Conservation (phyloP, 768 basidiomycete genomes). For the Leccinum fibrillosum region DNA sequence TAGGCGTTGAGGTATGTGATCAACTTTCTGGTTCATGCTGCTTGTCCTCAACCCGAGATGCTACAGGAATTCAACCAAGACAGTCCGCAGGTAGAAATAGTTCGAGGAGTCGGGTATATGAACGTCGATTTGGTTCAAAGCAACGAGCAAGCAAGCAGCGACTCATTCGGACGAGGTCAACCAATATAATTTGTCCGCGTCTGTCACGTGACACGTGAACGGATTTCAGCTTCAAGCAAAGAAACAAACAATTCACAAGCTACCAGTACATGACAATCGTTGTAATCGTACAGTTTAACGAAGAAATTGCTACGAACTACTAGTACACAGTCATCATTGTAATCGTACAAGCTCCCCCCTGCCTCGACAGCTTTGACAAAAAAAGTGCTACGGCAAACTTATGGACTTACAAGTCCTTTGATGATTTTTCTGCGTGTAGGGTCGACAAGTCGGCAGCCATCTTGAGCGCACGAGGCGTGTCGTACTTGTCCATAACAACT, state of each 20-base stretch:
- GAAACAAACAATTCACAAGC: no score
- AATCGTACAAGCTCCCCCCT: constrained; percentile 1
- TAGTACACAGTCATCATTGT: neutral
- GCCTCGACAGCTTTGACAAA: neutral
- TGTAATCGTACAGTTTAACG: neutral
- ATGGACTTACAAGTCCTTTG: constrained; percentile 13
- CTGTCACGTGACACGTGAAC: constrained; percentile 31
- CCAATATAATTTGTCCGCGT: constrained; percentile 15
- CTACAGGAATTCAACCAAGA: neutral
- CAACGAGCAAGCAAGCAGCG: neutral
- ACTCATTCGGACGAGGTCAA: constrained; percentile 2
- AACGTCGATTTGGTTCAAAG: neutral
- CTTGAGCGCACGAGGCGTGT: constrained; percentile 66
- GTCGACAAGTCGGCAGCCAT: constrained; percentile 42
- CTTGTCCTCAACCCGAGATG: neutral
- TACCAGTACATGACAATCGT: no score
- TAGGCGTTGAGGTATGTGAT: constrained; percentile 36
- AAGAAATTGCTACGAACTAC: neutral
- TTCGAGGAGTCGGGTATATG: neutral
- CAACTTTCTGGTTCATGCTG: constrained; percentile 12
- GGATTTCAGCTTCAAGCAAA: neutral
- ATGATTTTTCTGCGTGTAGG: constrained; percentile 14
- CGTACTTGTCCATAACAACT: constrained; percentile 67
- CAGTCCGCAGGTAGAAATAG: neutral
- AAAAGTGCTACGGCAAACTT: neutral